A percentile compares a stretch with the other conserved stretches of the same genome.
Conservation (phyloP, 495 filamentous ascomycete species). For the Hypomontagnella monticulosa region DNA sequence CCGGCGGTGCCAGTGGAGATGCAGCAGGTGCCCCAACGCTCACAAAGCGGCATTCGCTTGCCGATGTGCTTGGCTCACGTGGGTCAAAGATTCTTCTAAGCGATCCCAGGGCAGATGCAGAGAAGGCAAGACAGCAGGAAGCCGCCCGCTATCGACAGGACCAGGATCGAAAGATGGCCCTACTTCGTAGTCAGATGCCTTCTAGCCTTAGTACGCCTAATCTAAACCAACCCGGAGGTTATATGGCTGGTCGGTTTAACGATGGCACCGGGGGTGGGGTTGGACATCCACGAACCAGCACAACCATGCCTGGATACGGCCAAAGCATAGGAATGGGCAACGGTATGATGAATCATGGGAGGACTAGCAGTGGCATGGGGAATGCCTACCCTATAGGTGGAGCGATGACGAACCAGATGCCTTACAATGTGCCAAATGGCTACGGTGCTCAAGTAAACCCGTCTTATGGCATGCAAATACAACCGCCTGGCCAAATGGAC, state of each 20-base stretch:
- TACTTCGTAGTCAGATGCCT: constrained; percentile 55
- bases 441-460: constrained; percentile 40
- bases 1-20: constrained; percentile 13
- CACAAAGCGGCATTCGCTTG: constrained; percentile 44
- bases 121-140: constrained; percentile 46
- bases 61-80: constrained; percentile 39
- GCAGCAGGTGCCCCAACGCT: constrained; percentile 16
- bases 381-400: constrained; percentile 31
- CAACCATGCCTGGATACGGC: constrained; percentile 34
- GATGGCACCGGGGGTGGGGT: constrained; percentile 57
- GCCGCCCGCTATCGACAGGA: constrained; percentile 44
- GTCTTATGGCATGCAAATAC: constrained; percentile 46
- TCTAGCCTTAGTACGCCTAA: constrained; percentile 45
- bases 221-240: constrained; percentile 53
- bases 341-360: background rate
- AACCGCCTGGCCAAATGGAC: constrained; percentile 64
- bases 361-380: constrained; percentile 16
- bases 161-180: constrained; percentile 53
- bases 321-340: constrained; percentile 5
- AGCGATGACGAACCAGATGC: constrained; percentile 28
- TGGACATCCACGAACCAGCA: constrained; percentile 37
- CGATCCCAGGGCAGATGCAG: constrained; percentile 40
- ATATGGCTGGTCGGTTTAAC: constrained; percentile 61
- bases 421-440: constrained; percentile 39
- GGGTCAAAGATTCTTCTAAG: constrained; percentile 26